phyloP scores from a whole-genome alignment of 1,284 basidiomycete genomes.

The Cerrena zonata region DNA sequence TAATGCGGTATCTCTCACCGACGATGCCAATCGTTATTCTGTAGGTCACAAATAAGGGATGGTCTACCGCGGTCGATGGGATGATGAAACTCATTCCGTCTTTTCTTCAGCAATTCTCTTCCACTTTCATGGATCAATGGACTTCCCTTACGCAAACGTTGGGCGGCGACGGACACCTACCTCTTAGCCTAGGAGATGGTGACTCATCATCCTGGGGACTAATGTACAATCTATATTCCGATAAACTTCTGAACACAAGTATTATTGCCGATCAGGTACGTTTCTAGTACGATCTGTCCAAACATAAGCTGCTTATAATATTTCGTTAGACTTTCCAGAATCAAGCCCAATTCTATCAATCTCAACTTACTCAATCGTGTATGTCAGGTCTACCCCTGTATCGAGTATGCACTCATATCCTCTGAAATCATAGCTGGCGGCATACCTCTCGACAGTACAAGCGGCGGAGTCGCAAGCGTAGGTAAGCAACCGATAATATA shows the following conservation, averaged over 20 bases:
- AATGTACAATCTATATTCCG: conserved; percentile 62
- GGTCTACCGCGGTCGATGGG: too few relatives aligned
- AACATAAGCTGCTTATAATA: not conserved
- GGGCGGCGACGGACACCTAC: conserved; percentile 23
- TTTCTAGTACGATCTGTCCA: too few relatives aligned
- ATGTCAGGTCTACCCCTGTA: not conserved
- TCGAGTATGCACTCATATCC: not conserved
- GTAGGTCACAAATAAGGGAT: too few relatives aligned
- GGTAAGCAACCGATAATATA: not conserved
- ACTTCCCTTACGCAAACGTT: conserved; percentile 36
- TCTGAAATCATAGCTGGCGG: not conserved
- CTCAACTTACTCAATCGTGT: not conserved
- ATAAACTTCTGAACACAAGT: conserved; percentile 42
- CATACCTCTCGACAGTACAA: not conserved
- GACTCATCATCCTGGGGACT: conserved; percentile 47
- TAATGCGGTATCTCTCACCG: not conserved
- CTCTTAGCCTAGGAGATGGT: conserved; percentile 36
- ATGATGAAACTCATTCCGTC: too few relatives aligned
- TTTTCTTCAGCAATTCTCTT: conserved; percentile 12
- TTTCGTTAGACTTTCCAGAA: not conserved
- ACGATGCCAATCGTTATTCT: not conserved
- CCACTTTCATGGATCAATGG: conserved; percentile 20
- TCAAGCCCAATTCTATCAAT: not conserved
- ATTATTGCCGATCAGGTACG: conserved; percentile 18
- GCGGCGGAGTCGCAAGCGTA: not conserved